Evolutionary conservation across 169 alveolate species (phyloP), one percentile per base, ranked within the genome.

Genomic region (Cryptosporidium meleagridis): DNA sequence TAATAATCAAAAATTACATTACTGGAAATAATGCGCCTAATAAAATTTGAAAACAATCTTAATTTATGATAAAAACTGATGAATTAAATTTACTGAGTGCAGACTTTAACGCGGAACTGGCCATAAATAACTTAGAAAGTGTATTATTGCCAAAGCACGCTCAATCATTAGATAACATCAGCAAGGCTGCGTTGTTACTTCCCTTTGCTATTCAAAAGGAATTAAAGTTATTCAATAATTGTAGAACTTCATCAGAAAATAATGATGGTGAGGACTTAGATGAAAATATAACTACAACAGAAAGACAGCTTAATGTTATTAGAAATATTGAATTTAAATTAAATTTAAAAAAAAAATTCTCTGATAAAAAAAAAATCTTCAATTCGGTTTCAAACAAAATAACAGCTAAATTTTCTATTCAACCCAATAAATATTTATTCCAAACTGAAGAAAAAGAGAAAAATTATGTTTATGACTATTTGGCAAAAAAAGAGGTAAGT

Each of bases 291-390:
- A 31, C 6, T 31, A n/a, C 48, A 16, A 8, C 26, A 45, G 29
- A 29, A 70, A 70, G 29, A 6, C 67, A 73, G 18, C 44, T 73
- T 12, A 73, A 55, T 39, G 29, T 59, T 10, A 16, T 62, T 39
- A 80, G 59, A 41, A 80, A 80, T 45, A 80, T n/a, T 23, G 89
- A 80, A 44, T 80, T 18, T 48, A 80, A 80, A 80, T 23, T 80
- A 41, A 45, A 5, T 31, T 58, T 61, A 45, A 80, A 80, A 39
- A 41, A 65, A 29, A 80, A 80, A 59, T 80, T 62, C 23, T 37
- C 39, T 8, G 23, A 44, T 21, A 80, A 41, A 18, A 80, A 65
- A n/a, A 31, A 62, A 0, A 45, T 9, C 12, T n/a, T 55, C 31
- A 55, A 55, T 55, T 23, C 18, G 0, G 35, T 55, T 23, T 55